Evolutionary conservation across 1,284 basidiomycete species (phyloP), one percentile per base, ranked within the genome.

Genomic region (Ustilago crameri): DNA sequence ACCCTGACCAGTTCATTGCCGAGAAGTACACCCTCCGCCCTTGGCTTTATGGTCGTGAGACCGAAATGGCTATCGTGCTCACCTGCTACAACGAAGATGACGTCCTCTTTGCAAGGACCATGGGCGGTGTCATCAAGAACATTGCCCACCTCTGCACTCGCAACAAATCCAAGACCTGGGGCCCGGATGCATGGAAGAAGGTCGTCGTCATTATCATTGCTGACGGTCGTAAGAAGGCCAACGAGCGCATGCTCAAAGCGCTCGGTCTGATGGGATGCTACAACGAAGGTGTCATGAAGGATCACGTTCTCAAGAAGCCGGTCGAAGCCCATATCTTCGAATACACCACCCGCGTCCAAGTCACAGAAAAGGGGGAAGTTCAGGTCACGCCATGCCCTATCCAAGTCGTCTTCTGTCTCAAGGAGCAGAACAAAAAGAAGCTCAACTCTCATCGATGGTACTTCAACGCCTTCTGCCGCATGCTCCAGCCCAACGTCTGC

Each of bases 61-160:
- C 94, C 3, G 95, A 98, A 72, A 84, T 98, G 55, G 92, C 95
- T 85, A 82, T 81, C 51, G 75, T 76, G 64, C 91, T 98, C 80
- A 98, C 95, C 18, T 93, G 98, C 92, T 75, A 74, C 77, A 95
- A 95, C 76, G 95, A 98, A 85, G 91, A 98, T 82, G 95, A 98
- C 75, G 86, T 93, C 14, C 68, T 98, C 14, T 95, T 98, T 83
- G 93, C 93, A 80, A 87, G 95, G 48, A 98, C 96, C 4, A 84
- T 98, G 77, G 93, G 96, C 83, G 95, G 95, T 8, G 93, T 98
- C 20, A 98, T 98, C 93, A 87, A 80, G 67, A 75, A 78, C 75
- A 80, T 79, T 46, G 74, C 76, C 9, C 64, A 76, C 52, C 87
- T 98, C 8, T 97, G 95, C 84, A 90, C 91, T 8, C 88, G 95